Percentiles rank a stretch among this genome's conserved stretches.
Conservation (phyloP, 140 eudicot species). For the Flaveria floridana region DNA sequence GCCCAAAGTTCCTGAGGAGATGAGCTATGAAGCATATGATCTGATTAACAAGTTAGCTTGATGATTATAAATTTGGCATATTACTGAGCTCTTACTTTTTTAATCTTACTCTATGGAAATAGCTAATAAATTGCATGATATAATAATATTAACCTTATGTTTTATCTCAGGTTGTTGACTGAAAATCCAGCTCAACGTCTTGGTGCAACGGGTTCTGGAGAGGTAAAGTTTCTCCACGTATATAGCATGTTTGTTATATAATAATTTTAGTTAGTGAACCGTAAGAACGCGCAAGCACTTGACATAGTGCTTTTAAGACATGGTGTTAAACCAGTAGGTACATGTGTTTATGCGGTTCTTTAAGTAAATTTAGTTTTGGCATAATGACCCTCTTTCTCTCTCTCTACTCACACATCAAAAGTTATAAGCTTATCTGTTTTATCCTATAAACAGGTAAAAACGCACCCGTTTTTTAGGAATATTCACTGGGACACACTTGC, state of each 20-base stretch:
- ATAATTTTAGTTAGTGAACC: neutral
- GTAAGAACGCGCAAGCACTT: neutral
- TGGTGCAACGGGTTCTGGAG: slow-evolving; percentile 78
- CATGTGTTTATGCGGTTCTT: neutral
- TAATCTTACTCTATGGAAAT: neutral
- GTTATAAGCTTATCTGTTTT: slow-evolving; percentile 3
- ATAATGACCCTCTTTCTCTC: neutral
- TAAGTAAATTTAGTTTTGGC: neutral
- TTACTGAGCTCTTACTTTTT: neutral
- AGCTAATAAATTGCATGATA: neutral
- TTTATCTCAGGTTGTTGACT: slow-evolving; percentile 56
- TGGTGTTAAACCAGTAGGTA: neutral
- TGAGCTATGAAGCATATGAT: slow-evolving; percentile 84
- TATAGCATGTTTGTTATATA: neutral
- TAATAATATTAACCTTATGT: slow-evolving; percentile 12
- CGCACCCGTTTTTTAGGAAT: slow-evolving; percentile 69
- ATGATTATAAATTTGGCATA: neutral
- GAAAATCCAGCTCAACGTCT: slow-evolving; percentile 91
- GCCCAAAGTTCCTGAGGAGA: slow-evolving; percentile 92
- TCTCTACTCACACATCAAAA: neutral
- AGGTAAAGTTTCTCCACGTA: slow-evolving; percentile 46
- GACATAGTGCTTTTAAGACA: neutral
- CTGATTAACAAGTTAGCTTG: slow-evolving; percentile 75
- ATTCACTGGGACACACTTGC: slow-evolving; percentile 95
- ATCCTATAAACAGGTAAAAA: slow-evolving; percentile 49